Base-by-base conservation (phyloP, 257 asterid genomes). In the Lavandula angustifolia region DNA sequence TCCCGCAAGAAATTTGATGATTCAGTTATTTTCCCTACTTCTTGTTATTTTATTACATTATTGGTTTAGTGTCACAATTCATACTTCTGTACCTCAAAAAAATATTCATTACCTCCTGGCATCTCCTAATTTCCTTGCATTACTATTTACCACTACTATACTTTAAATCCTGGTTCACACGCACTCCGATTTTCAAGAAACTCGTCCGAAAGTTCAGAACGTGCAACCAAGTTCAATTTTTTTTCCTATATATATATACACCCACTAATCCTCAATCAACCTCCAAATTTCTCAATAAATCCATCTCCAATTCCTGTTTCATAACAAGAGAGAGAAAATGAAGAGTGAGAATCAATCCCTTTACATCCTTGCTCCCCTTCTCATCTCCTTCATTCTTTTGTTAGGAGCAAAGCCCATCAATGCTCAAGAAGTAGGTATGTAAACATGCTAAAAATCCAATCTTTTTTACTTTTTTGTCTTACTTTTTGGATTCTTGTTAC, bases 341-440 rank as follows among this genome's bases (percentile, higher is more conserved):
- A 67, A 16, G 65, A 73, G 17, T 41, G 70, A 41, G 27, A 63
- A 8, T 41, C 40, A 47, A 46, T 64, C 62, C 7, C 9, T 54
- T 9, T 9, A 38, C 57, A 29, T 67, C 12, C 18, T 63, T 14
- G 62, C 60, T 22, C 68, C 72, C 29, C 49, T 80, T 54, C 38
- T 80, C 7, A 57, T 75, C 16, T 22, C 32, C 4, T 60, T 75
- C 55, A 56, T 80, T 38, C n/a, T 83, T 40, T 48, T 78, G 66
- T 14, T 70, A 40, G 73, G 50, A 55, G 49, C 79, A 69, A 79
- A 72, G 34, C 55, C 73, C 37, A 60, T 61, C 49, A 47, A 66
- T 33, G 82, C 86, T 52, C 87, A 86, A 74, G 87, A 83, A 77
- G 75, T 64, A 34, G 83, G 94, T 56, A 72, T 7, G 64, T 42